Conservation (phyloP, 345 rosid genomes). For the Salix dunnii region DNA sequence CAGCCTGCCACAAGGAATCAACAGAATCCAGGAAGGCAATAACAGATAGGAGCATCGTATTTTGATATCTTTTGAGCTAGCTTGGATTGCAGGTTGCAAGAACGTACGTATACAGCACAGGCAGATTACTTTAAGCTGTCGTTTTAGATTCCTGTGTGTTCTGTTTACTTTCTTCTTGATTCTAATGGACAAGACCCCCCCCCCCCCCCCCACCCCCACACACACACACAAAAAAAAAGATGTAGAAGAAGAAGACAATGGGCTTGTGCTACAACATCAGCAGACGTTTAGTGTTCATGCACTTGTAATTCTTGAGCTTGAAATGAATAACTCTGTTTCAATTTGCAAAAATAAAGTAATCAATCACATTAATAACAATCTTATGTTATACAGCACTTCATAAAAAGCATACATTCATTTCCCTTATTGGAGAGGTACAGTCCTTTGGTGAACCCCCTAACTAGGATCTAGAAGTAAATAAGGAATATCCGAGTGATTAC, state of each 20-base stretch:
- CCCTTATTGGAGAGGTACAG: slow-evolving; percentile 23
- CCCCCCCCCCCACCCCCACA: too few relatives aligned
- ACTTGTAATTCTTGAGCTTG: neutral
- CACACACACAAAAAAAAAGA: too few relatives aligned
- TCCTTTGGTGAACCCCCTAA: slow-evolving; percentile 23
- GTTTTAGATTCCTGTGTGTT: neutral
- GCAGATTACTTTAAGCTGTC: neutral
- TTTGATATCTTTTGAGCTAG: neutral
- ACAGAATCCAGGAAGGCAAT: neutral
- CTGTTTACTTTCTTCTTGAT: neutral
- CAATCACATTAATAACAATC: slow-evolving; percentile 17
- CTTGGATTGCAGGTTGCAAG: neutral
- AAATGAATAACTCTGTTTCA: neutral
- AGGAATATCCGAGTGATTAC: neutral
- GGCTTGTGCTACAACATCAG: neutral
- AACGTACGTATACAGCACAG: neutral
- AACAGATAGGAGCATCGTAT: neutral
- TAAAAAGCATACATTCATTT: slow-evolving; percentile 5
- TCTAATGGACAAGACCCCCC: neutral
- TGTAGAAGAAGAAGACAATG: neutral
- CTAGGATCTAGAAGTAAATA: neutral
- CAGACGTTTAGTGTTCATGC: too few relatives aligned
- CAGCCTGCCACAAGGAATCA: neutral
- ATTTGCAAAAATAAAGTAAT: slow-evolving; percentile 12
- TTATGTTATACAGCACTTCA: slow-evolving; percentile 19